Evolutionary conservation across 2,329 filamentous ascomycete genomes (phyloP).

Genomic region (Aspergillus transmontanensis): DNA sequence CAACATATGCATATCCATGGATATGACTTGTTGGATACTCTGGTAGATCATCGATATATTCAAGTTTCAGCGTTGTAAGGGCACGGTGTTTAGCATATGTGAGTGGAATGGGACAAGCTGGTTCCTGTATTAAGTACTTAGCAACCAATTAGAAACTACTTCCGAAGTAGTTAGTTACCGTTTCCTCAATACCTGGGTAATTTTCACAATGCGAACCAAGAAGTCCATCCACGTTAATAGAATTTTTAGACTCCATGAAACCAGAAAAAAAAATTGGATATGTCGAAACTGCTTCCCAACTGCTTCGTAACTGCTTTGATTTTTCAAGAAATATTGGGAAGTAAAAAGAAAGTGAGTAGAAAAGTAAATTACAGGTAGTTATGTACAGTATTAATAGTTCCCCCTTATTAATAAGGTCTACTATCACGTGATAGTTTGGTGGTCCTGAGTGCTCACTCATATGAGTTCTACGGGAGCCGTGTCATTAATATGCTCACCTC

Average conservation of each 20-base stretch:
- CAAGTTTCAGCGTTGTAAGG: not conserved
- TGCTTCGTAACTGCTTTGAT: too few relatives aligned
- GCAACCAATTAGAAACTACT: not conserved
- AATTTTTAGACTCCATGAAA: not conserved
- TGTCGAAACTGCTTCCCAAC: not conserved
- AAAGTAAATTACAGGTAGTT: too few relatives aligned
- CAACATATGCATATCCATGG: not conserved
- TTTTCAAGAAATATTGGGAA: too few relatives aligned
- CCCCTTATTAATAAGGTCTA: too few relatives aligned
- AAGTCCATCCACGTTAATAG: not conserved
- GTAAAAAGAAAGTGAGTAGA: too few relatives aligned
- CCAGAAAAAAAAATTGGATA: not conserved
- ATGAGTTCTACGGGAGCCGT: too few relatives aligned
- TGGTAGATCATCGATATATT: not conserved
- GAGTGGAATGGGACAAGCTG: not conserved
- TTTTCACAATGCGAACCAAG: not conserved
- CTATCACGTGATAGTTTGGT: fast-evolving
- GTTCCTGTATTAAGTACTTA: not conserved
- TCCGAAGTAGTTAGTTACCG: not conserved
- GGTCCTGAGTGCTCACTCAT: too few relatives aligned
- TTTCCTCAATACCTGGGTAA: not conserved
- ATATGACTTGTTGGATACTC: not conserved
- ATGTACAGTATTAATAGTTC: too few relatives aligned
- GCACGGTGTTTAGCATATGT: not conserved
- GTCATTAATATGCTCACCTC: too few relatives aligned